Percentiles rank a stretch among this genome's conserved stretches.
These are phyloP conservation scores for Anthostomella pinea DNA, from an alignment of 2,329 filamentous ascomycete species.

Conservation along the genomic window DNA sequence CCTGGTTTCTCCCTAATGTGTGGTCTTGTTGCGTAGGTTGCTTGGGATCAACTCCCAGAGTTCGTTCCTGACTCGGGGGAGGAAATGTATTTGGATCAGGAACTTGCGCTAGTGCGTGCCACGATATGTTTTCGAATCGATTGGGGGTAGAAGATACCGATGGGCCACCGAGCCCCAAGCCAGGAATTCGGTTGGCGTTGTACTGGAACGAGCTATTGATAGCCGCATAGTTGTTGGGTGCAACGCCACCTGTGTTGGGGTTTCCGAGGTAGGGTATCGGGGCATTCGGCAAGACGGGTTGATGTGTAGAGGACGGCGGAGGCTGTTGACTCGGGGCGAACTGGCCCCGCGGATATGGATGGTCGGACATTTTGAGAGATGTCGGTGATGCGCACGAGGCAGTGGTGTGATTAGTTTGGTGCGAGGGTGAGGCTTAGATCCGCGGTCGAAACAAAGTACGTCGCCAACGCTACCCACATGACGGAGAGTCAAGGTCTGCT, in stretches of 20 bases:
- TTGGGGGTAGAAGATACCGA: conserved; percentile 15
- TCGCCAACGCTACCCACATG: conserved; percentile 1
- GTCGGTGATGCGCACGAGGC: conserved; percentile 9
- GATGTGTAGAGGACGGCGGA: conserved; percentile 9
- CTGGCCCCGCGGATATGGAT: conserved; percentile 36
- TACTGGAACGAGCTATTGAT: conserved; percentile 37
- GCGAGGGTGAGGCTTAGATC: conserved; percentile 4
- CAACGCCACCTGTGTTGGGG: conserved; percentile 12
- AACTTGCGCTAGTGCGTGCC: conserved; percentile 13
- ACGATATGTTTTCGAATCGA: conserved; percentile 9
- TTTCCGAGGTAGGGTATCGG: conserved; percentile 9
- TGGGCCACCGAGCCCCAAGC: conserved; percentile 34
- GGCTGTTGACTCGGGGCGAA: conserved; percentile 25
- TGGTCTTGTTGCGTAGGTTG: background rate
- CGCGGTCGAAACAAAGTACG: background rate
- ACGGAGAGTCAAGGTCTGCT: background rate
- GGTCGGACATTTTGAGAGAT: conserved; percentile 37
- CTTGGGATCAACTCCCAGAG: background rate
- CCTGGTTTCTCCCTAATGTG: background rate
- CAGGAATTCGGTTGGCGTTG: conserved; percentile 38
- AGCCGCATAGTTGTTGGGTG: conserved; percentile 25
- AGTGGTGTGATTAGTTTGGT: conserved; percentile 8
- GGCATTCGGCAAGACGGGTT: conserved; percentile 11
- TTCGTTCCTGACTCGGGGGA: background rate
- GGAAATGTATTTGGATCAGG: conserved; percentile 1